These are phyloP conservation scores for Lunasporangiospora selenospora DNA, from an alignment of 192 early-diverging fungal species.

Conservation along the genomic window DNA sequence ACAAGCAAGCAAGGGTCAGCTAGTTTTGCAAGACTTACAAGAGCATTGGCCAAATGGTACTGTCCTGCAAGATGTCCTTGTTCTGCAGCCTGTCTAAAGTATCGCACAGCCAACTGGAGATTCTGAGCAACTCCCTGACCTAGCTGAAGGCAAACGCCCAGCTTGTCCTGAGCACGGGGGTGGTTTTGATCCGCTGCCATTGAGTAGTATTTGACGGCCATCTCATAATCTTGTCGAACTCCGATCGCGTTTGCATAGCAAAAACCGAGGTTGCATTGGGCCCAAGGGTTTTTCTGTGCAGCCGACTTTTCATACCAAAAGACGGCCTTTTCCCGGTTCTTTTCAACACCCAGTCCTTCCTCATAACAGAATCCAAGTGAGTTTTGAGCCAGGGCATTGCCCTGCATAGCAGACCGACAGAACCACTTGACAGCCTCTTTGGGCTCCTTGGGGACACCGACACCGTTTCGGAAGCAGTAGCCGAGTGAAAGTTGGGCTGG, in stretches of 20 bases:
- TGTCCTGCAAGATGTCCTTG: conserved; percentile 60
- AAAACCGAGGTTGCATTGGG: conserved; percentile 77
- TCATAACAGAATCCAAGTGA: conserved; percentile 79
- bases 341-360: conserved; percentile 69
- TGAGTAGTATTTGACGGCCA: conserved; percentile 75
- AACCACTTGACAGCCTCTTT: conserved; percentile 73
- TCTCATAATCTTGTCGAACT: conserved; percentile 58
- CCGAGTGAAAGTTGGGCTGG: conserved; percentile 68
- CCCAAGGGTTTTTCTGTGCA: conserved; percentile 73
- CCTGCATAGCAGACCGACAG: conserved; percentile 59
- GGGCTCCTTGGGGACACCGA: conserved; percentile 67
- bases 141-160: conserved; percentile 70
- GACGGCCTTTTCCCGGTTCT: conserved; percentile 58
- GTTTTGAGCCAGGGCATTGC: conserved; percentile 77
- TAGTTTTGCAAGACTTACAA: too few relatives aligned
- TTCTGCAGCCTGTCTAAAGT: conserved; percentile 58
- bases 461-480: conserved; percentile 69
- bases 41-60: conserved; percentile 55
- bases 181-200: conserved; percentile 67
- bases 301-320: conserved; percentile 66
- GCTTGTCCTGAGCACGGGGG: conserved; percentile 71
- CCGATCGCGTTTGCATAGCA: conserved; percentile 78
- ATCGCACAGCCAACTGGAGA: conserved; percentile 53
- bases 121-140: conserved; percentile 58
- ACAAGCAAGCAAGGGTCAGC: too few relatives aligned